Percentiles rank a stretch among this genome's conserved stretches.
These are phyloP conservation scores for Xylariaceae sp. DNA, from an alignment of 2,329 filamentous ascomycete genomes.

Conservation along the genomic window DNA sequence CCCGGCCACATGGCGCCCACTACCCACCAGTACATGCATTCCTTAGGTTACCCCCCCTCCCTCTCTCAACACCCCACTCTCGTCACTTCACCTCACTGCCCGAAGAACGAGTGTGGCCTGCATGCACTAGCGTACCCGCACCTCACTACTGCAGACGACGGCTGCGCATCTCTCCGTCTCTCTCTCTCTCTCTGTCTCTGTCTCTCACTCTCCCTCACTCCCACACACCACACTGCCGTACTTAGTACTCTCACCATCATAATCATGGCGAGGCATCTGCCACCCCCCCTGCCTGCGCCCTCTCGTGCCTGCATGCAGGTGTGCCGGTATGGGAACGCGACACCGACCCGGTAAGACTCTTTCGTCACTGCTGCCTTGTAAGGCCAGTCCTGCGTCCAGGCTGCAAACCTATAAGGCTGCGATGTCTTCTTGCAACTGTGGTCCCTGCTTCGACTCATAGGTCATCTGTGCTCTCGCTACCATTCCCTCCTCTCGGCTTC, in stretches of 20 bases:
- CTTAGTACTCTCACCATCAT: conserved; percentile 5
- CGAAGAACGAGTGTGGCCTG: conserved; percentile 16
- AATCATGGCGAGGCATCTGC: conserved; percentile 12
- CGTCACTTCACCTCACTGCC: conserved; percentile 19
- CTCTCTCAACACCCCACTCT: conserved; percentile 14
- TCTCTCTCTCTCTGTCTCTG: too few species aligned
- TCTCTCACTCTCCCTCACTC: too few species aligned
- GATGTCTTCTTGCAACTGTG: conserved; percentile 35
- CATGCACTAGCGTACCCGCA: neutral
- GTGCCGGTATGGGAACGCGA: too few species aligned
- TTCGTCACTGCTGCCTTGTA: conserved; percentile 23
- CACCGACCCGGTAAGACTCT: too few species aligned
- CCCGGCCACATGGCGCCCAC: too few species aligned
- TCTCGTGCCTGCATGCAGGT: conserved; percentile 1
- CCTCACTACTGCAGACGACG: conserved; percentile 2
- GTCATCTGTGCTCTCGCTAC: conserved; percentile 21
- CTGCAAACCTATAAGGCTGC: conserved; percentile 47
- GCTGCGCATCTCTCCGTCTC: conserved; percentile 4
- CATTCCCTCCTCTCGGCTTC: conserved; percentile 19
- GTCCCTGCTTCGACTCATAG: conserved; percentile 21
- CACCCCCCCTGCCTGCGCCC: conserved; percentile 4
- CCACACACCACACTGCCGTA: too few species aligned
- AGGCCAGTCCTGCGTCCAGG: conserved; percentile 23
- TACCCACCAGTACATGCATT: too few species aligned
- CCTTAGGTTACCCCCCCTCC: conserved; percentile 8